Evolutionary conservation across 257 asterid genomes (phyloP).

Genomic region (Anisodus acutangulus): DNA sequence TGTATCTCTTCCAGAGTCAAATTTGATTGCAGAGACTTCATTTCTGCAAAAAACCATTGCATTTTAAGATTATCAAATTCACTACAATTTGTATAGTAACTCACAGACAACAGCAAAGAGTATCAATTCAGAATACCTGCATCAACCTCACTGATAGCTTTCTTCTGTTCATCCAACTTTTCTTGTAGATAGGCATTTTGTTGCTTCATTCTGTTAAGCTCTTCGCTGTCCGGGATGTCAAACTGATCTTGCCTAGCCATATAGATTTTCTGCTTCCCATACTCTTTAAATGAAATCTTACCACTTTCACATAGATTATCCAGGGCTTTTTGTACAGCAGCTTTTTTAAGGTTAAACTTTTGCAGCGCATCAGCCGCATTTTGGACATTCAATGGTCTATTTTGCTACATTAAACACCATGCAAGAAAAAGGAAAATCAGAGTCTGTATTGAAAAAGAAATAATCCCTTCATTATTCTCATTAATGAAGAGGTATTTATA

Average conservation of each 20-base stretch:
- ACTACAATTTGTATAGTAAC: neutral
- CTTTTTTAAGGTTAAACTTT: slow-evolving; percentile 63
- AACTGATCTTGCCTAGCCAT: slow-evolving; percentile 96
- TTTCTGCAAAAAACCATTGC: slow-evolving; percentile 52
- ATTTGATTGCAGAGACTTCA: slow-evolving; percentile 81
- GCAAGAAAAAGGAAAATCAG: neutral
- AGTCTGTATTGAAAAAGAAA: neutral
- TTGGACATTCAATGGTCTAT: slow-evolving; percentile 61
- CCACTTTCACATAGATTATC: slow-evolving; percentile 61
- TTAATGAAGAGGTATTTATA: too few relatives aligned
- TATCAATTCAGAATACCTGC: slow-evolving; percentile 55
- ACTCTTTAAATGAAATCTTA: slow-evolving; percentile 70
- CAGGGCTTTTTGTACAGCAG: slow-evolving; percentile 58
- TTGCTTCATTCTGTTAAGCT: slow-evolving; percentile 85
- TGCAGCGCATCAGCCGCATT: slow-evolving; percentile 60
- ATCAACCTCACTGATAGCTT: slow-evolving; percentile 65
- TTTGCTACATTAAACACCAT: slow-evolving; percentile 47
- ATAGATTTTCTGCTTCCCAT: slow-evolving; percentile 95
- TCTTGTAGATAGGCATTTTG: slow-evolving; percentile 75
- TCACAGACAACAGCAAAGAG: slow-evolving; percentile 22
- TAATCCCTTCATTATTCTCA: too few relatives aligned
- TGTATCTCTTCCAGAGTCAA: slow-evolving; percentile 80
- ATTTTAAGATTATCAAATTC: neutral
- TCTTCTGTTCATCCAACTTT: slow-evolving; percentile 57
- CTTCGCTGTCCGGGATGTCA: slow-evolving; percentile 80